Base-by-base conservation (phyloP, 805 yeast species). In the Cyberlindnera maritima region DNA sequence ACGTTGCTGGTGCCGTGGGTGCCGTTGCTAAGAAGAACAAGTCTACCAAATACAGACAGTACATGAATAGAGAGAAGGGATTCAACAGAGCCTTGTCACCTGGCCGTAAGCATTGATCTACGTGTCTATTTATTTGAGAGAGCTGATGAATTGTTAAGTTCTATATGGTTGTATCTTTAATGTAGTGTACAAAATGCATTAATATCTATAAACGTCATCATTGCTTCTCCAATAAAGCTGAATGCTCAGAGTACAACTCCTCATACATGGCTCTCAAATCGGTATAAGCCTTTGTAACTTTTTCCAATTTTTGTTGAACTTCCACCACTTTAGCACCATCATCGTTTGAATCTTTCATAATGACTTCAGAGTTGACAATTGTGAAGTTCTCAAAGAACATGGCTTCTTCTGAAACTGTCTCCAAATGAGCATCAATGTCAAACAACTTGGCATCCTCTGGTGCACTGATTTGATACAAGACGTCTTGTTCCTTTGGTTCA, bases 251-350 rank as follows among this genome's bases (percentile, higher is more conserved):
- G 51, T 71, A 74, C 53, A 83, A 67, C 47, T 76, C 77, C 54
- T 83, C 86, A 58, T 85, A 83, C 67, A 79, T 75, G 23, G 67
- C 65, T 61, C 82, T 75, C 51, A 85, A 63, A 26, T 81, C 81
- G 12, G 69, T 66, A 64, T 85, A 84, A 2, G 86, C 88, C 15
- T 69, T 65, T 0, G 82, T 75, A n/a, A 82, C 65, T 51, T 71
- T 72, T 13, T 65, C 65, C 18, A 83, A 61, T 51, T 81, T 75
- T 18, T 60, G 66, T 58, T 75, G 72, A 43, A 80, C 57, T 18
- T 66, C 73, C 2, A 57, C 53, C 8, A 68, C 64, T 43, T 65
- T 68, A 28, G 50, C 48, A 39, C 61, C 67, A 40, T 65, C 63
- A 8, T 54, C 44, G 19, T 52, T 44, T 5, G n/a, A n/a, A n/a